Evolutionary conservation across 805 yeast species (phyloP).

Genomic region (Blastobotrys mokoenaii): DNA sequence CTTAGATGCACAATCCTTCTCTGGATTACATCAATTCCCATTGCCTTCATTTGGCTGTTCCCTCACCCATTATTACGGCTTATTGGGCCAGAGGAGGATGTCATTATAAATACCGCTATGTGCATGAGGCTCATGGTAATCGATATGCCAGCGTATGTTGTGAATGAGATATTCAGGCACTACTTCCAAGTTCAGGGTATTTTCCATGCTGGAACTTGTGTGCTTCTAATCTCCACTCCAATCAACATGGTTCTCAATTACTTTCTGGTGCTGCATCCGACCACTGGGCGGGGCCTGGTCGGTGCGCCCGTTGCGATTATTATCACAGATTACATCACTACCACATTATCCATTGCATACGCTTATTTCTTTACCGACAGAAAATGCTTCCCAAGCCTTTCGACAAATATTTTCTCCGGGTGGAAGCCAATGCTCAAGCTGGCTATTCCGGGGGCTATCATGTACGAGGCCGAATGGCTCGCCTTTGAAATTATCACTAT

Average conservation of each 20-base stretch:
- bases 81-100: slow-evolving; percentile 43
- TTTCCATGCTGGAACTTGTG: slow-evolving; percentile 47
- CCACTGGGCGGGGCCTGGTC: slow-evolving; percentile 38
- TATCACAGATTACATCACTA: slow-evolving; percentile 41
- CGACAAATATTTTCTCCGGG: slow-evolving; percentile 35
- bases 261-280: slow-evolving; percentile 39
- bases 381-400: background rate
- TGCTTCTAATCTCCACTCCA: slow-evolving; percentile 41
- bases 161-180: slow-evolving; percentile 49
- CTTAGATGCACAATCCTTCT: slow-evolving; percentile 54
- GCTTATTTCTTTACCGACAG: slow-evolving; percentile 40
- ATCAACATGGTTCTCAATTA: slow-evolving; percentile 40
- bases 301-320: slow-evolving; percentile 51
- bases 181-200: slow-evolving; percentile 51
- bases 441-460: slow-evolving; percentile 62
- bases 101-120: slow-evolving; percentile 38
- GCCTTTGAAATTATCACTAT: slow-evolving; percentile 67
- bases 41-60: slow-evolving; percentile 45
- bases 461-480: slow-evolving; percentile 64
- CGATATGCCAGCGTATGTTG: slow-evolving; percentile 46
- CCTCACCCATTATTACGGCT: slow-evolving; percentile 40
- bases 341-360: slow-evolving; percentile 29
- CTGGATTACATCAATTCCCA: slow-evolving; percentile 39
- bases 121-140: slow-evolving; percentile 38
- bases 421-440: slow-evolving; percentile 50